Percentiles rank a stretch among this genome's conserved stretches.
Conservation (phyloP, 257 asterid species). For the Nicotiana obtusifolia region DNA sequence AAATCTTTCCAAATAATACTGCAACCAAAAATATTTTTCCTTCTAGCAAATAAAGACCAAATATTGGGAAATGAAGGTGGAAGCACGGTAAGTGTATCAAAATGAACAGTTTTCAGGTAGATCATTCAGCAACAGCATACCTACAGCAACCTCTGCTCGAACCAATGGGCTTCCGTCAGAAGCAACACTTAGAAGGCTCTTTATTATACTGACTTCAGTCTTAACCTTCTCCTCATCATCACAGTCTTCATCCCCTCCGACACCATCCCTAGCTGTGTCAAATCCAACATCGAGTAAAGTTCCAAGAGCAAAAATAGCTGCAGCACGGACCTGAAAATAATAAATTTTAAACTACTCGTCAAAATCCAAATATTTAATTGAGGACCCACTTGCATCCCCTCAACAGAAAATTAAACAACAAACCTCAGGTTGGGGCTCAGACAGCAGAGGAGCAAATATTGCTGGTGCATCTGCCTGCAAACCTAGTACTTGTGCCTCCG, state of each 20-base stretch:
- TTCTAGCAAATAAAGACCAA: conserved; percentile 1
- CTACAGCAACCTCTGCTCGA: conserved; percentile 97
- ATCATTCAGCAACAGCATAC: conserved; percentile 35
- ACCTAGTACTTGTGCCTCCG: conserved; percentile 80
- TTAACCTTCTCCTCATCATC: conserved; percentile 89
- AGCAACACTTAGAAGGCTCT: conserved; percentile 65
- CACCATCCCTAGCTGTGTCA: conserved; percentile 71
- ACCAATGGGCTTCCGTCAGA: conserved; percentile 98
- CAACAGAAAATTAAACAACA: neutral
- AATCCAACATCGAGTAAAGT: conserved; percentile 76
- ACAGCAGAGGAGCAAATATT: conserved; percentile 72
- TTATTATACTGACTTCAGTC: conserved; percentile 69
- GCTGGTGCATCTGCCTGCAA: conserved; percentile 86
- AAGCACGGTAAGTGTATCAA: neutral
- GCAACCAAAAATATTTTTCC: neutral
- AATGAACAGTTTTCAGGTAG: neutral
- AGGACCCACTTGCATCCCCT: neutral
- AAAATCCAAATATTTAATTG: neutral
- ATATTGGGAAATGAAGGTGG: neutral
- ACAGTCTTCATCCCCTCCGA: conserved; percentile 66
- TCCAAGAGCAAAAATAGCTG: conserved; percentile 91
- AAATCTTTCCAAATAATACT: neutral
- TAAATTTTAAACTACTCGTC: neutral
- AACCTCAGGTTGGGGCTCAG: conserved; percentile 99
- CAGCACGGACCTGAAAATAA: conserved; percentile 79